These are phyloP conservation scores for Leccinum variicolor DNA, from an alignment of 768 basidiomycete genomes.

Conservation along the genomic window DNA sequence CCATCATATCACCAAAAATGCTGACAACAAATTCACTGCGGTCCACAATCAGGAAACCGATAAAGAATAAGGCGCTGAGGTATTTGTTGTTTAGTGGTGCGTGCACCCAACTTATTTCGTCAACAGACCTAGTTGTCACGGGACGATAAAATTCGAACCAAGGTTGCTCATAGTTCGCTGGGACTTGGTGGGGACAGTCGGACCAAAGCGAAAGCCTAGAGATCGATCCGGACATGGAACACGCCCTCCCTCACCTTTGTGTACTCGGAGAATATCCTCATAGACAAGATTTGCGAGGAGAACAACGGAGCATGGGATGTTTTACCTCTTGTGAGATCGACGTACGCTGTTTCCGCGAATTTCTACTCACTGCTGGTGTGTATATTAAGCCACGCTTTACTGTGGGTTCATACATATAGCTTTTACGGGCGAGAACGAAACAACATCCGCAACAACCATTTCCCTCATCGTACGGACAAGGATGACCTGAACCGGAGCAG, in stretches of 20 bases:
- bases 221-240: conserved; percentile 15
- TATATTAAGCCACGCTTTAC: too few relatives aligned
- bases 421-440: conserved; percentile 1
- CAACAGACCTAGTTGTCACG: conserved; percentile 10
- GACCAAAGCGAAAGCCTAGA: conserved; percentile 14
- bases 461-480: too few relatives aligned
- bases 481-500: too few relatives aligned
- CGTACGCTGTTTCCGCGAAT: not conserved
- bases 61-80: conserved; percentile 16
- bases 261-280: conserved; percentile 30
- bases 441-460: not conserved
- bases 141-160: conserved; percentile 6
- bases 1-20: not conserved
- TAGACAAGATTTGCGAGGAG: conserved; percentile 17
- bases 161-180: conserved; percentile 17
- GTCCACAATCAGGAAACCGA: not conserved
- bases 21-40: not conserved
- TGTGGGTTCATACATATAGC: conserved; percentile 4
- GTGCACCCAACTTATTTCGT: not conserved
- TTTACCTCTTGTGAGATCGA: not conserved
- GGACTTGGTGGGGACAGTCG: conserved; percentile 11
- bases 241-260: conserved; percentile 28
- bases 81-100: conserved; percentile 19
- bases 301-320: not conserved
- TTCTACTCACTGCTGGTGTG: conserved; percentile 1